phyloP scores from a whole-genome alignment of 2,329 filamentous ascomycete genomes.

The Trichoderma guizhouense region DNA sequence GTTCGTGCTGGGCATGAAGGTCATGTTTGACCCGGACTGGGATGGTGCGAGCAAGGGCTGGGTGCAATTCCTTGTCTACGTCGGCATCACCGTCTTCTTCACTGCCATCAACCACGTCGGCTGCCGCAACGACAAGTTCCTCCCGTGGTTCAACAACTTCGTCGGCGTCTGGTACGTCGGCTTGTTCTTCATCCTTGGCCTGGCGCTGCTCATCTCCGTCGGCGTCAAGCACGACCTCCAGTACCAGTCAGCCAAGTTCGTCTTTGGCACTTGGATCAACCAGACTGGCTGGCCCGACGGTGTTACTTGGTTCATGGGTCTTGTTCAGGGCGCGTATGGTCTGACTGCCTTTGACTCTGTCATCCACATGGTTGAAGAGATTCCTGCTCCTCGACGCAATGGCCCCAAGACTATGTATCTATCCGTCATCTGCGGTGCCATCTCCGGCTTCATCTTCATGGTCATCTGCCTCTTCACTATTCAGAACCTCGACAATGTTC shows the following conservation, averaged over 20 bases:
- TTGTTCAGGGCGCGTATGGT: constrained; percentile 54
- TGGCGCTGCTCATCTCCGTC: constrained; percentile 51
- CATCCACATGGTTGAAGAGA: constrained; percentile 57
- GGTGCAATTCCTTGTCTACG: constrained; percentile 54
- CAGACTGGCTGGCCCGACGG: constrained; percentile 50
- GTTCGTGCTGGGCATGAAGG: constrained; percentile 55
- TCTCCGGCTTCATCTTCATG: constrained; percentile 51
- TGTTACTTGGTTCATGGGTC: constrained; percentile 56
- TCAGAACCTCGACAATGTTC: constrained; percentile 41
- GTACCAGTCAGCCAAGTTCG: constrained; percentile 50
- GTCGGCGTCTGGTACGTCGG: constrained; percentile 51
- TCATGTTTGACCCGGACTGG: constrained; percentile 50
- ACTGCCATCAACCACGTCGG: constrained; percentile 50
- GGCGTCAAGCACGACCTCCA: constrained; percentile 41
- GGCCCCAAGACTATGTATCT: constrained; percentile 52
- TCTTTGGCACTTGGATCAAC: constrained; percentile 49
- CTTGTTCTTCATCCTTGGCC: constrained; percentile 49
- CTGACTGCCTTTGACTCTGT: constrained; percentile 57
- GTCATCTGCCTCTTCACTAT: constrained; percentile 50
- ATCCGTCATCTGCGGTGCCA: constrained; percentile 47
- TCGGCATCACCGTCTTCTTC: constrained; percentile 46
- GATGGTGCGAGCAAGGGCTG: constrained; percentile 44
- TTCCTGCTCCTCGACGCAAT: constrained; percentile 49
- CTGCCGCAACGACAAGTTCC: constrained; percentile 41
- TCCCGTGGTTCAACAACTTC: constrained; percentile 54